These are phyloP conservation scores for Cryptosporidium muris DNA, from an alignment of 169 alveolate species.

Conservation along the genomic window DNA sequence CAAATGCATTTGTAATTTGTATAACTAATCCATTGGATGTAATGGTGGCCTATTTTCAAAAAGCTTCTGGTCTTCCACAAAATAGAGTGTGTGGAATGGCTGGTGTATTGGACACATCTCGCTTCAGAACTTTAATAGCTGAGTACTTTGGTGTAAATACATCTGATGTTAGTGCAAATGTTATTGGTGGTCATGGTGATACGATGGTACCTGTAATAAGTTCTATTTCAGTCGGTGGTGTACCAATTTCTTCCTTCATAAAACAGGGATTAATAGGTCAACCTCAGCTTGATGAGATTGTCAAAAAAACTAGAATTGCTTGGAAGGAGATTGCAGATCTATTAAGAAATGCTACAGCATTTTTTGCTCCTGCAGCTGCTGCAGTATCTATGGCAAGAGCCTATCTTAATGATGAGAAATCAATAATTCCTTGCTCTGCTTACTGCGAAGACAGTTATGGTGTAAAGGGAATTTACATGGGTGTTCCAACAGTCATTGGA, in stretches of 20 bases:
- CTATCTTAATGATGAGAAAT: conserved; percentile 76
- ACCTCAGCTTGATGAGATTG: conserved; percentile 77
- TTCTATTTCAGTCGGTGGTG: conserved; percentile 78
- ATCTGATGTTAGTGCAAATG: conserved; percentile 79
- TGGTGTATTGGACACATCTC: conserved; percentile 79
- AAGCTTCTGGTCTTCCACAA: conserved; percentile 76
- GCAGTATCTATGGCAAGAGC: conserved; percentile 82
- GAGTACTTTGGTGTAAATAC: conserved; percentile 77
- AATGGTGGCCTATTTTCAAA: conserved; percentile 76
- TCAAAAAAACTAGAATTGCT: conserved; percentile 78
- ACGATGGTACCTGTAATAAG: conserved; percentile 81
- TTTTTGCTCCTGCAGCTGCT: conserved; percentile 82
- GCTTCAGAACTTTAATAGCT: conserved; percentile 78
- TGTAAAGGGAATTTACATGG: conserved; percentile 78
- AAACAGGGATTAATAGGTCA: conserved; percentile 73
- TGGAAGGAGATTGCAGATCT: conserved; percentile 79
- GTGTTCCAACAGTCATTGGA: conserved; percentile 83
- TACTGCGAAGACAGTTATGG: conserved; percentile 81
- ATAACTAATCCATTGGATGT: conserved; percentile 81
- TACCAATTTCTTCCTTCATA: conserved; percentile 77
- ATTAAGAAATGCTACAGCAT: conserved; percentile 80
- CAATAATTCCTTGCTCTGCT: conserved; percentile 81
- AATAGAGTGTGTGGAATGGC: conserved; percentile 83
- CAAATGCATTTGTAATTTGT: conserved; percentile 81
- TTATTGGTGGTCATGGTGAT: conserved; percentile 85